A percentile compares a stretch with the other conserved stretches of the same genome.
Conservation (phyloP, 257 asterid genomes). For the Plectranthus barbatus region DNA sequence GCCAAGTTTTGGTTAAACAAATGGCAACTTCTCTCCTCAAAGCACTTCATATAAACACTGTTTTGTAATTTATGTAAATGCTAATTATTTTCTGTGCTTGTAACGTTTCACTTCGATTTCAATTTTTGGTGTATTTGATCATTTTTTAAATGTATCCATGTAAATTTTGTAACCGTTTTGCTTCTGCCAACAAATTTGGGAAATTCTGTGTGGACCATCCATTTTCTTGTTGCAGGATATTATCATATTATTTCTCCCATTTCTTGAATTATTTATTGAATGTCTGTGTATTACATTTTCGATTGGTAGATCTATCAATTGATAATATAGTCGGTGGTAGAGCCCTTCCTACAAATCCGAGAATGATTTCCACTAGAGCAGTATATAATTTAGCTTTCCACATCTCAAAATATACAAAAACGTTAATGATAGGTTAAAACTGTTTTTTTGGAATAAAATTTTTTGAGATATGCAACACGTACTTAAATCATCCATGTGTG, state of each 20-base stretch:
- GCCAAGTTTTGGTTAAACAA: conserved; percentile 96
- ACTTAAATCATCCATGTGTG: not conserved
- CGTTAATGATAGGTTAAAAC: not conserved
- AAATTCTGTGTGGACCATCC: too few species aligned
- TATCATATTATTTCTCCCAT: not conserved
- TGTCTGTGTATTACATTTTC: not conserved
- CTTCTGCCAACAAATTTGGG: not conserved
- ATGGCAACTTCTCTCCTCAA: conserved; percentile 98
- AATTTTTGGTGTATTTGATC: not conserved
- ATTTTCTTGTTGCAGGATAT: too few species aligned
- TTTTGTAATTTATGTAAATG: conserved; percentile 34
- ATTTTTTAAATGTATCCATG: not conserved
- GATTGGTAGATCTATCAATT: too few species aligned
- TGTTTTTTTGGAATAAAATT: not conserved
- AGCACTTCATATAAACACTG: conserved; percentile 94
- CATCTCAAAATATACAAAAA: not conserved
- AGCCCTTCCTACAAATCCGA: not conserved
- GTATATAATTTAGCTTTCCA: not conserved
- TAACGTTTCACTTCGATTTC: not conserved
- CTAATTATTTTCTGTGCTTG: not conserved
- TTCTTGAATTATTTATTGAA: not conserved
- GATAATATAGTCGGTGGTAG: too few species aligned
- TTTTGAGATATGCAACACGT: not conserved
- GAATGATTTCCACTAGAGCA: not conserved
- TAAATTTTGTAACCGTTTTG: not conserved